Base-by-base conservation (phyloP, 805 yeast species). In the Tetrapisispora namnaoensis region DNA sequence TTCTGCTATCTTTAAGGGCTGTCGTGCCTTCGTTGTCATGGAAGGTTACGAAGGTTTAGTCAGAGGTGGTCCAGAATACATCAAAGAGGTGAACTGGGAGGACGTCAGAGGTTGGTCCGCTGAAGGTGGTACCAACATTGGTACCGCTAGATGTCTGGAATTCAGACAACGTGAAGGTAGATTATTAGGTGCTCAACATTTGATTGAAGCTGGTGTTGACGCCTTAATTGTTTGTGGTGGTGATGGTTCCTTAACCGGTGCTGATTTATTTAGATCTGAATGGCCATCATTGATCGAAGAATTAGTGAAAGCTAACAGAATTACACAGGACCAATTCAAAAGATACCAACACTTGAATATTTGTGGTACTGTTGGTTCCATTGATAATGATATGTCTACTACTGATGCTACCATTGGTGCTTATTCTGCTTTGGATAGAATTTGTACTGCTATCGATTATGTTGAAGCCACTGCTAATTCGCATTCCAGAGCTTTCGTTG, bases 391-490 rank as follows among this genome's bases (percentile, higher is more conserved):
- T 64, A 83, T 84, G 90, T 74, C 87, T n/a, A 70, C 78, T n/a
- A 84, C 90, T 2, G 90, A 84, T 63, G 82, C 87, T 39, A 84
- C 91, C 20, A 84, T 84, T 60, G 91, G 91, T 53, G 86, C 88
- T 11, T 82, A 77, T 62, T 82, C 89, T n/a, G 79, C 90, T 1
- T 70, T 84, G 51, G 89, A 80, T 50, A 71, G 91, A 62, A 84
- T 84, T 55, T 78, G 85, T 58, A 79, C 81, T 60, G 79, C 81
- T 34, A 55, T 85, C 54, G 95, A 85, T 67, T 85, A 82, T 61
- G 84, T 85, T 52, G 91, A 84, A 63, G 88, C 90, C 22, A 85
- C 95, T 22, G 95, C 95, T 22, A 77, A 78, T 46, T 83, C 90
- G 1, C 95, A 85, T 65, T 83, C 88, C 30, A 71, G 95, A 62